These are phyloP conservation scores for Nepenthes alata DNA, from an alignment of 179 eudicot species.

Conservation along the genomic window DNA sequence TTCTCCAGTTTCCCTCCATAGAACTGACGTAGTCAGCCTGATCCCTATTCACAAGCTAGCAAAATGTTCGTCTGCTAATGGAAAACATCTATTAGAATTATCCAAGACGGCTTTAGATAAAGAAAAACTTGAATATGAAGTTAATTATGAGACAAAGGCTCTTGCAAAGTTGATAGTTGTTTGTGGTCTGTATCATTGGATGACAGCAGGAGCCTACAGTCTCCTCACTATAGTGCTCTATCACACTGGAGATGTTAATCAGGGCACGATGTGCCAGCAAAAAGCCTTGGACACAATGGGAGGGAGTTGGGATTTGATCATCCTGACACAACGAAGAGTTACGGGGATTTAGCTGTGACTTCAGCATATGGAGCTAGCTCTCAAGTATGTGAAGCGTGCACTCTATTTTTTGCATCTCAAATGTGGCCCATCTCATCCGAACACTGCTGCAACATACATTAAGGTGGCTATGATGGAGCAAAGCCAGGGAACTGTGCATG, in stretches of 20 bases:
- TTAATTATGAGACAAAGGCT: constrained; percentile 98
- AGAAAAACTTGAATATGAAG: constrained; percentile 67
- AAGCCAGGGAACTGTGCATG: constrained; percentile 83
- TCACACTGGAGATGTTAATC: constrained; percentile 99
- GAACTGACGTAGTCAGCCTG: constrained; percentile 68
- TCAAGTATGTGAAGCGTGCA: constrained; percentile 13
- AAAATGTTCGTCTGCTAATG: constrained; percentile 98
- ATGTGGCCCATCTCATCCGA: constrained; percentile 65
- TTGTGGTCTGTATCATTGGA: constrained; percentile 99
- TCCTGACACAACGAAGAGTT: constrained; percentile 99
- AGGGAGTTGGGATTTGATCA: constrained; percentile 21
- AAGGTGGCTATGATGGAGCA: constrained; percentile 97
- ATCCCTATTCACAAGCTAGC: constrained; percentile 99
- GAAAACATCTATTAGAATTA: no score
- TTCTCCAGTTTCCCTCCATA: constrained; percentile 67
- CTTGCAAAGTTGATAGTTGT: constrained; percentile 95
- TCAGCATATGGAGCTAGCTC: constrained; percentile 98
- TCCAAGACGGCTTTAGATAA: no score
- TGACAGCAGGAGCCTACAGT: constrained; percentile 99
- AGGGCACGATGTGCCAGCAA: constrained; percentile 99
- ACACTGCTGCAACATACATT: no score
- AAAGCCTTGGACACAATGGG: constrained; percentile 98
- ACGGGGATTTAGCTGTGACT: constrained; percentile 99
- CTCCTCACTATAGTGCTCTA: constrained; percentile 94
- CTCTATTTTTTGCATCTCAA: constrained; percentile 90